phyloP scores from a whole-genome alignment of 2,329 filamentous ascomycete species.

The Aspergillus udagawae region DNA sequence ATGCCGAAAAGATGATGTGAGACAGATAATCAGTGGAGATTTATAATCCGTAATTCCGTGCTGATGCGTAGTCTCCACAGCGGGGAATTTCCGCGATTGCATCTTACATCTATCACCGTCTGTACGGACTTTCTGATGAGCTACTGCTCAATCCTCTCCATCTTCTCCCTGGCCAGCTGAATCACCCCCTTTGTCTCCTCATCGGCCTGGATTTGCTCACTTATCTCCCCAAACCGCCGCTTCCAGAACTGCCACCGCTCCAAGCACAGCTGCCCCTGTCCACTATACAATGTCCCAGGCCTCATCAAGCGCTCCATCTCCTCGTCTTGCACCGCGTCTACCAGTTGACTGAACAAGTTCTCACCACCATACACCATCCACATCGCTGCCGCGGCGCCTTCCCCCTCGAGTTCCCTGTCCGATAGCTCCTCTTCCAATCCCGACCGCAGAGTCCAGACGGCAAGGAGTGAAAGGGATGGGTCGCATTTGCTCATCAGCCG shows the following conservation, averaged over 20 bases:
- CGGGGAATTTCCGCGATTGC: neutral
- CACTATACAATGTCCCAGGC: conserved; percentile 6
- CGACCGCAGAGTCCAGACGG: conserved; percentile 8
- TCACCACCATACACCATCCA: conserved; percentile 8
- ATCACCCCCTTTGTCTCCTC: neutral
- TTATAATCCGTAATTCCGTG: neutral
- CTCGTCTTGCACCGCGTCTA: neutral
- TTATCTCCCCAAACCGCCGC: conserved; percentile 1
- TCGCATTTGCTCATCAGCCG: conserved; percentile 4
- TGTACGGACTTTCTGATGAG: too few relatives aligned
- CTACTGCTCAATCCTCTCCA: neutral
- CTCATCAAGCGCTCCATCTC: conserved; percentile 1
- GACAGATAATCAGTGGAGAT: neutral
- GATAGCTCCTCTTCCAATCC: conserved; percentile 5
- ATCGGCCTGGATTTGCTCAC: neutral
- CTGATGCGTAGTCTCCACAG: neutral
- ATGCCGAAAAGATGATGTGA: too few relatives aligned
- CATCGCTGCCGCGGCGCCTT: conserved; percentile 3
- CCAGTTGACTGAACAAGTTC: neutral
- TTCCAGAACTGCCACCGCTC: conserved; percentile 14
- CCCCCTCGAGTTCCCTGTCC: neutral
- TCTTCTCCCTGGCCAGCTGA: neutral
- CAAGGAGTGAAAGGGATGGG: conserved; percentile 1
- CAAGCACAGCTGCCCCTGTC: conserved; percentile 2
- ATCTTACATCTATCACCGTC: neutral